These are phyloP conservation scores for Lavandula angustifolia DNA, from an alignment of 257 asterid genomes.

Conservation along the genomic window DNA sequence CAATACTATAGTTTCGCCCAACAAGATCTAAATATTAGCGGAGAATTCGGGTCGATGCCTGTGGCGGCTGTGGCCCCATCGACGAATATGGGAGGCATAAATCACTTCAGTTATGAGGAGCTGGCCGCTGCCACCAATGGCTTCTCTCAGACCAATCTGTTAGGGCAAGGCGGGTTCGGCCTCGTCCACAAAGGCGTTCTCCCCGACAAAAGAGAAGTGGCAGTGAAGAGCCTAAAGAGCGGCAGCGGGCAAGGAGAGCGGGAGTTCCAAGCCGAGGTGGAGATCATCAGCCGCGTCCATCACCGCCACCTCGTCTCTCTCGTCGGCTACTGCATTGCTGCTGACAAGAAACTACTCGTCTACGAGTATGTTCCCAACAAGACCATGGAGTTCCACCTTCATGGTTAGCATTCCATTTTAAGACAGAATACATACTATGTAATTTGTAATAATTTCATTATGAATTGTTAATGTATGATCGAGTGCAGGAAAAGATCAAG, in stretches of 20 bases:
- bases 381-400: conserved; percentile 85
- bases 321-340: conserved; percentile 84
- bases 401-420: no score
- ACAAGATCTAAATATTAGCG: conserved; percentile 34
- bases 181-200: conserved; percentile 79
- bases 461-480: no score
- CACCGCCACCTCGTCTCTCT: conserved; percentile 95
- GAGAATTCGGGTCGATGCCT: conserved; percentile 43
- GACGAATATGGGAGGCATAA: conserved; percentile 50
- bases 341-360: conserved; percentile 68
- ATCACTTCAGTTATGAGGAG: conserved; percentile 67
- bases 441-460: no score
- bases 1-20: conserved; percentile 44
- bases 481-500: conserved; percentile 64
- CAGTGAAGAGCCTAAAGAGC: conserved; percentile 77
- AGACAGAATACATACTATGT: no score
- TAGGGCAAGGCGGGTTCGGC: conserved; percentile 96
- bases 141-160: conserved; percentile 62
- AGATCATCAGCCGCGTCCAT: conserved; percentile 91
- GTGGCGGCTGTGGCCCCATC: conserved; percentile 33
- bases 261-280: conserved; percentile 96
- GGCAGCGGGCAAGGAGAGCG: conserved; percentile 98
- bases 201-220: conserved; percentile 57
- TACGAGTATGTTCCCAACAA: conserved; percentile 79
- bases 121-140: conserved; percentile 65